A percentile compares a stretch with the other conserved stretches of the same genome.
Conservation (phyloP, 192 early-diverging fungal species). For the Rhizophagus sp. region DNA sequence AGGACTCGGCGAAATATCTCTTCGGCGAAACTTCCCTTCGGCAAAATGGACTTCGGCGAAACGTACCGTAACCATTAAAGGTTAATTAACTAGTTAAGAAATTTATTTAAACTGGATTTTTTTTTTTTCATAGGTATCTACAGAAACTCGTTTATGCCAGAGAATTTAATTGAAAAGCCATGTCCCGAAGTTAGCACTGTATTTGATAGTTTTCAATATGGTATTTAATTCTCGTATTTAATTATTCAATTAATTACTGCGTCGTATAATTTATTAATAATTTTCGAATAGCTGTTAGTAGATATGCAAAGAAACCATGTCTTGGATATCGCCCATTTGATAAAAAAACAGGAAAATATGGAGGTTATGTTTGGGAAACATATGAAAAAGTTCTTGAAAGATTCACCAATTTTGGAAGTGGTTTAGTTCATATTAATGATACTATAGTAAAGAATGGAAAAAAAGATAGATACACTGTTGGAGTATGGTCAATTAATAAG, state of each 20-base stretch:
- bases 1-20: too few relatives aligned
- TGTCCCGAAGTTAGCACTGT: slow-evolving; percentile 37
- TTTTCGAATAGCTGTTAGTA: slow-evolving; percentile 39
- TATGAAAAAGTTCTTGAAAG: slow-evolving; percentile 61
- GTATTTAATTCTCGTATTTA: slow-evolving; percentile 5
- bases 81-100: too few relatives aligned
- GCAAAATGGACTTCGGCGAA: too few relatives aligned
- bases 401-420: slow-evolving; percentile 67
- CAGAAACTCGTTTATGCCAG: slow-evolving; percentile 32
- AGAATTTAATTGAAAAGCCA: slow-evolving; percentile 35
- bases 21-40: too few relatives aligned
- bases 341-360: slow-evolving; percentile 52
- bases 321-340: slow-evolving; percentile 63
- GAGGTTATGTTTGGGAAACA: slow-evolving; percentile 66
- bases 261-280: background rate
- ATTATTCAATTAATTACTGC: background rate
- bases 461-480: slow-evolving; percentile 46
- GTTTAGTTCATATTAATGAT: slow-evolving; percentile 55
- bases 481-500: slow-evolving; percentile 75
- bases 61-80: too few relatives aligned
- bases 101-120: background rate
- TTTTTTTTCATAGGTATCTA: slow-evolving; percentile 33
- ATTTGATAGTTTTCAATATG: slow-evolving; percentile 37
- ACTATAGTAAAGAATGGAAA: background rate
- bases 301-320: slow-evolving; percentile 47